A percentile compares a stretch with the other conserved stretches of the same genome.
Evolutionary conservation across 2,329 filamentous ascomycete species (phyloP).

Genomic region (Trichoderma pleuroti): DNA sequence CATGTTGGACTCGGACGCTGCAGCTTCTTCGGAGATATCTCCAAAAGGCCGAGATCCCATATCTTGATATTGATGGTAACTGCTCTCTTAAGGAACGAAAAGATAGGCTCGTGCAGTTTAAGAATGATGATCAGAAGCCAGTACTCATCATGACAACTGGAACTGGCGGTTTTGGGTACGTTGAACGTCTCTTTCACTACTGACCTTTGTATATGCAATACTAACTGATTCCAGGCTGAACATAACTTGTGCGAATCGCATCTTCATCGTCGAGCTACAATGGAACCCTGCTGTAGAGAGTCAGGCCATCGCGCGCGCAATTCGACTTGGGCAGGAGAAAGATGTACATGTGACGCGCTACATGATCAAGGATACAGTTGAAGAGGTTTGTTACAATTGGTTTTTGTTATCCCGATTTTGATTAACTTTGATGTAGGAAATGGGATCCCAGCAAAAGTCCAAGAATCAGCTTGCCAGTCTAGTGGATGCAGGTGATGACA

Average conservation of each 20-base stretch:
- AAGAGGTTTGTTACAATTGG: conserved; percentile 35
- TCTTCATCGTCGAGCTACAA: conserved; percentile 52
- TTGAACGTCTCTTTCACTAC: not conserved
- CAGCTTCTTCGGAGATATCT: conserved; percentile 36
- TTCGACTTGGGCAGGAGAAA: conserved; percentile 44
- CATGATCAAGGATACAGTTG: conserved; percentile 40
- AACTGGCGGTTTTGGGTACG: conserved; percentile 49
- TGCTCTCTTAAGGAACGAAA: conserved; percentile 36
- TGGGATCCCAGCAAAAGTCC: not conserved
- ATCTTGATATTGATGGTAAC: conserved; percentile 44
- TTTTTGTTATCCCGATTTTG: no score
- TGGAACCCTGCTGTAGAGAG: conserved; percentile 53
- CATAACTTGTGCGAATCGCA: conserved; percentile 44
- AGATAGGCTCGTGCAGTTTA: conserved; percentile 37
- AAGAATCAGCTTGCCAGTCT: conserved; percentile 1
- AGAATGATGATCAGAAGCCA: conserved; percentile 17
- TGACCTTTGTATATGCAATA: not conserved
- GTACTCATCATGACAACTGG: conserved; percentile 47
- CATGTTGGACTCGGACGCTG: conserved; percentile 44
- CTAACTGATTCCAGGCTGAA: conserved; percentile 38
- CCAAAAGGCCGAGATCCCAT: conserved; percentile 25
- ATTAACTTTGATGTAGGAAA: not conserved
- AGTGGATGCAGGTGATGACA: not conserved
- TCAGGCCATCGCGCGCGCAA: conserved; percentile 48
- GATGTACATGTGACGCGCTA: conserved; percentile 46